Evolutionary conservation across 495 filamentous ascomycete species (phyloP).

Genomic region (Aspergillus haitiensis): DNA sequence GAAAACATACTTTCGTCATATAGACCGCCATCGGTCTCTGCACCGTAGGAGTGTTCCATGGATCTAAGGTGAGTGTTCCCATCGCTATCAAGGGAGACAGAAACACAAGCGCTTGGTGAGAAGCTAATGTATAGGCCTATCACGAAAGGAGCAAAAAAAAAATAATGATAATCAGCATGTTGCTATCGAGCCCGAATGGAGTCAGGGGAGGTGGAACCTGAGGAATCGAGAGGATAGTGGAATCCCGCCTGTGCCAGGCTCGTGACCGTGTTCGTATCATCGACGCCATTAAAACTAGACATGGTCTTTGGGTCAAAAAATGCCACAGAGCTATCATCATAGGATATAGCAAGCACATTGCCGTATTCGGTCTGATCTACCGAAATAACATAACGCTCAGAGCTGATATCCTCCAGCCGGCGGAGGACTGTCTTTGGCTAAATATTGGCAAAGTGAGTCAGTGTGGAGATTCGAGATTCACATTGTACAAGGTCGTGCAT

Average conservation of each 20-base stretch:
- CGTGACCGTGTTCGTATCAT: slow-evolving; percentile 62
- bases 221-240: slow-evolving; percentile 49
- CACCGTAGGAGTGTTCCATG: slow-evolving; percentile 55
- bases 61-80: slow-evolving; percentile 61
- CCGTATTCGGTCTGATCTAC: slow-evolving; percentile 65
- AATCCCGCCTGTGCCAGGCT: slow-evolving; percentile 73
- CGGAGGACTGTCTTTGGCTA: slow-evolving; percentile 63
- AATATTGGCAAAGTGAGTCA: slow-evolving; percentile 6
- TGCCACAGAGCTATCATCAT: slow-evolving; percentile 74
- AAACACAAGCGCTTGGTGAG: slow-evolving; percentile 71
- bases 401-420: slow-evolving; percentile 61
- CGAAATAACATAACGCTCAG: slow-evolving; percentile 68
- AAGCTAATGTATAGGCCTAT: slow-evolving; percentile 65
- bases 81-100: slow-evolving; percentile 64
- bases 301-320: slow-evolving; percentile 74
- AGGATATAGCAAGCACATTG: slow-evolving; percentile 64
- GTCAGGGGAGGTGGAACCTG: slow-evolving; percentile 27
- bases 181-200: no score
- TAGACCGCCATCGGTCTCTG: slow-evolving; percentile 29
- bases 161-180: no score
- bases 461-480: neutral
- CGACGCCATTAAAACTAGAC: slow-evolving; percentile 59
- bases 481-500: neutral
- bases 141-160: neutral
- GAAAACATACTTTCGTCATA: slow-evolving; percentile 44